Percentiles rank a stretch among this genome's conserved stretches.
Evolutionary conservation across 2,329 filamentous ascomycete genomes (phyloP).

Genomic region (Pyrenophora tritici-repentis): DNA sequence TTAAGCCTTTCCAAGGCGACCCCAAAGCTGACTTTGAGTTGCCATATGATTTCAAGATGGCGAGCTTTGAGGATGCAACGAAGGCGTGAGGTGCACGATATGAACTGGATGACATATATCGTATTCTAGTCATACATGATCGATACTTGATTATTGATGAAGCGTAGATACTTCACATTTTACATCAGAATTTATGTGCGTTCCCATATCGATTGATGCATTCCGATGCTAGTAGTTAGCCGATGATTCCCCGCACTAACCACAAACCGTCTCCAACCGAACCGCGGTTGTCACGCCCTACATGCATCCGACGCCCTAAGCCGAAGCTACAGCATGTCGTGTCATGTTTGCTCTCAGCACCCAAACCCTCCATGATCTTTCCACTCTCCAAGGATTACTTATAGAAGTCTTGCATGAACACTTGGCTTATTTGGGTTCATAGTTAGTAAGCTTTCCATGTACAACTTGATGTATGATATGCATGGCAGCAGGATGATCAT

Average conservation of each 20-base stretch:
- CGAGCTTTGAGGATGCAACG: conserved; percentile 44
- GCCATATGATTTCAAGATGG: conserved; percentile 57
- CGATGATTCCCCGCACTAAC: conserved; percentile 12
- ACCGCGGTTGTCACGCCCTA: conserved; percentile 22
- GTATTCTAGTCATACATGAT: too few species aligned
- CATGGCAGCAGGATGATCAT: not conserved
- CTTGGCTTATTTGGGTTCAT: not conserved
- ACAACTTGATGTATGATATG: not conserved
- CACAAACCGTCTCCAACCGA: conserved; percentile 25
- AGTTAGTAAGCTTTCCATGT: conserved; percentile 5
- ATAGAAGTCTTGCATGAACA: not conserved
- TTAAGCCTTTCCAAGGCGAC: conserved; percentile 57
- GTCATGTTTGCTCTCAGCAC: not conserved
- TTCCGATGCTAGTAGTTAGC: conserved; percentile 8
- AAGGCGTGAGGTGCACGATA: conserved; percentile 20
- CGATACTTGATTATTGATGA: too few species aligned
- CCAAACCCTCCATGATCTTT: not conserved
- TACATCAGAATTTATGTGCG: not conserved
- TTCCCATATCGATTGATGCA: conserved; percentile 5
- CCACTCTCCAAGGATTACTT: not conserved
- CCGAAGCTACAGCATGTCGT: conserved; percentile 8
- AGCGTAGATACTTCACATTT: not conserved
- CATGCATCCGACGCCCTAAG: conserved; percentile 13
- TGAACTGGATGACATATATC: not conserved
- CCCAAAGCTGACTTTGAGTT: conserved; percentile 60